Base-by-base conservation (phyloP, 2,329 filamentous ascomycete species). In the Fusarium sp. region DNA sequence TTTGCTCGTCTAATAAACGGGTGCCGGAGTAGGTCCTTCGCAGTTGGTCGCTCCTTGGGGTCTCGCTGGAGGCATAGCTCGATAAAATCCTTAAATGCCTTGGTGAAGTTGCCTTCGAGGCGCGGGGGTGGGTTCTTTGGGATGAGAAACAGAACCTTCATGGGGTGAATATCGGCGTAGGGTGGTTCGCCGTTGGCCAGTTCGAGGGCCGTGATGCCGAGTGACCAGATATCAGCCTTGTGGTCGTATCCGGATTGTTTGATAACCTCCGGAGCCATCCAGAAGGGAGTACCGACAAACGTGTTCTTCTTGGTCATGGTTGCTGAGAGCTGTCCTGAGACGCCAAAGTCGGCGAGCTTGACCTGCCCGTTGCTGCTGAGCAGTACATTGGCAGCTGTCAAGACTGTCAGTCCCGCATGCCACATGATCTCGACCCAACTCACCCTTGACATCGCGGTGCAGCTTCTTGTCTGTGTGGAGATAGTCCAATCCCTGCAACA, bases 261-360 rank as follows among this genome's bases (percentile, higher is more conserved):
- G 83, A 99, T 99, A 65, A 98, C 96, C 84, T 99, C 96, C 12
- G 96, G 96, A 4, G 97, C 96, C 96, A 99, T 99, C 97, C 97
- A 99, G 82, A 98, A 99, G 1, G 97, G 96, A 0, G 96, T 98
- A 37, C 97, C 97, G 35, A 99, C 96, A 82, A 98, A 99, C 0
- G 96, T 98, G 81, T 98, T 98, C 86, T 98, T 98, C 88, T 98
- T 98, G 72, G 96, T 98, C 95, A 98, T 98, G 59, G 96, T 99
- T 8, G 96, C 96, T 11, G 96, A 97, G 25, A 98, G 89, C 84
- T 98, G 97, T 32, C 96, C 96, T 1, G 96, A 98, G 8, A 99
- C 97, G 68, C 96, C 96, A 85, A 99, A 99, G 82, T 99, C 96
- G 15, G 96, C 96, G 66, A 98, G 87, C 83, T 99, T 99, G 77